These are phyloP conservation scores for Sugiyamaella pinicola DNA, from an alignment of 1,139 yeast species.

Conservation along the genomic window DNA sequence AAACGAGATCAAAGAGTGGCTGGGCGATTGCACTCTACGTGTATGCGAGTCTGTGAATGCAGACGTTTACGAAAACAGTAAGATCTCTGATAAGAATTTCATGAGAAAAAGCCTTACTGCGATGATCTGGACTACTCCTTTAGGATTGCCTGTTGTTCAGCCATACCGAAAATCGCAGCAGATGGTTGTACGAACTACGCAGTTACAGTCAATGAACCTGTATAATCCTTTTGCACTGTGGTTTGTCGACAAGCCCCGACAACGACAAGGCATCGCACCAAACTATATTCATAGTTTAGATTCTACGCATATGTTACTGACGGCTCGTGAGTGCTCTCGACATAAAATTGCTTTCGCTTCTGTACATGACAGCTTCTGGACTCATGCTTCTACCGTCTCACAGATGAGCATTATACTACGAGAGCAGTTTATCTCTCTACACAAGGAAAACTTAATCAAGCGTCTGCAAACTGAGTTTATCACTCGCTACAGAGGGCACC, in stretches of 20 bases:
- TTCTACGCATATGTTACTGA: conserved; percentile 91
- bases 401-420: conserved; percentile 66
- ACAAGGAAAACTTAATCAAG: conserved; percentile 63
- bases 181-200: conserved; percentile 61
- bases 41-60: conserved; percentile 59
- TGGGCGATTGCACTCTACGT: conserved; percentile 74
- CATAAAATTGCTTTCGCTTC: conserved; percentile 76
- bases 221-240: conserved; percentile 75
- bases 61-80: conserved; percentile 12
- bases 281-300: conserved; percentile 90
- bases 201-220: conserved; percentile 74
- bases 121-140: conserved; percentile 92
- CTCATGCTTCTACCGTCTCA: conserved; percentile 80
- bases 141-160: conserved; percentile 87
- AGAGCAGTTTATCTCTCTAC: conserved; percentile 72
- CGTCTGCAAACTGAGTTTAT: conserved; percentile 75
- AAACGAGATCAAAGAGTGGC: conserved; percentile 88
- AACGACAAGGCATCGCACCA: conserved; percentile 87
- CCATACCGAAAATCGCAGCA: conserved; percentile 72
- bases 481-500: conserved; percentile 67
- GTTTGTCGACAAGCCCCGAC: conserved; percentile 77
- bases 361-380: conserved; percentile 96
- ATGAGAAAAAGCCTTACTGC: conserved; percentile 66
- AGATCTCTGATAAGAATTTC: conserved; percentile 22
- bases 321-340: conserved; percentile 64